A percentile compares a stretch with the other conserved stretches of the same genome.
These are phyloP conservation scores for Ephemerocybe angulata DNA, from an alignment of 768 basidiomycete genomes.

Conservation along the genomic window DNA sequence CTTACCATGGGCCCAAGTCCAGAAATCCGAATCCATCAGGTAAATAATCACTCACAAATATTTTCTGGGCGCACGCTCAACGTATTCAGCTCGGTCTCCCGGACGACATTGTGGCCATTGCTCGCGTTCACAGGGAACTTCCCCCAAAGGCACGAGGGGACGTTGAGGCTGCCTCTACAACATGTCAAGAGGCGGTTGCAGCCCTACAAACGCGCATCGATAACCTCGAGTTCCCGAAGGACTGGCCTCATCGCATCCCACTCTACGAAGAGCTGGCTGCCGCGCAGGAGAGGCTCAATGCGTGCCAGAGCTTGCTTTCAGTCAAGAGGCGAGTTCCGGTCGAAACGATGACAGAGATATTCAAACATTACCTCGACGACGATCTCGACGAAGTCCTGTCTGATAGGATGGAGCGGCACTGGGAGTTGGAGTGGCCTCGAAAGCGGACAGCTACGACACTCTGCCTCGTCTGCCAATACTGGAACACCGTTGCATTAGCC, in stretches of 20 bases:
- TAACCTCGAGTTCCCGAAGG: background rate
- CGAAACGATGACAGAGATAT: background rate
- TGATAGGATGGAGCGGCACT: background rate
- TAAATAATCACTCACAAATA: no score
- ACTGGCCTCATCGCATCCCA: background rate
- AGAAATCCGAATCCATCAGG: no score
- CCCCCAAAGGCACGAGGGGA: background rate
- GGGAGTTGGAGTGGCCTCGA: no score
- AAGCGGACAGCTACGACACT: background rate
- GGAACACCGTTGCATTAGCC: background rate
- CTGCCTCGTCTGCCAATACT: background rate
- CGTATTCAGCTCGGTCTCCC: background rate
- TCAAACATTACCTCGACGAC: slow-evolving; percentile 1
- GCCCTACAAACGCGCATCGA: background rate
- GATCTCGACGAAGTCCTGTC: background rate
- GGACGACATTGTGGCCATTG: background rate
- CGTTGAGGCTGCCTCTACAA: background rate
- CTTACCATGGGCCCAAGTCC: no score
- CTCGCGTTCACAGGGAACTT: background rate
- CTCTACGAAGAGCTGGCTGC: background rate
- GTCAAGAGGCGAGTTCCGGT: background rate
- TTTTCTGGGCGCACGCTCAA: no score
- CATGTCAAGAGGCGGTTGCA: background rate
- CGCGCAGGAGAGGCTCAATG: background rate
- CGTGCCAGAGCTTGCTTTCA: background rate